Evolutionary conservation across 192 early-diverging fungal genomes (phyloP).

Genomic region (Oehlia diaphana): DNA sequence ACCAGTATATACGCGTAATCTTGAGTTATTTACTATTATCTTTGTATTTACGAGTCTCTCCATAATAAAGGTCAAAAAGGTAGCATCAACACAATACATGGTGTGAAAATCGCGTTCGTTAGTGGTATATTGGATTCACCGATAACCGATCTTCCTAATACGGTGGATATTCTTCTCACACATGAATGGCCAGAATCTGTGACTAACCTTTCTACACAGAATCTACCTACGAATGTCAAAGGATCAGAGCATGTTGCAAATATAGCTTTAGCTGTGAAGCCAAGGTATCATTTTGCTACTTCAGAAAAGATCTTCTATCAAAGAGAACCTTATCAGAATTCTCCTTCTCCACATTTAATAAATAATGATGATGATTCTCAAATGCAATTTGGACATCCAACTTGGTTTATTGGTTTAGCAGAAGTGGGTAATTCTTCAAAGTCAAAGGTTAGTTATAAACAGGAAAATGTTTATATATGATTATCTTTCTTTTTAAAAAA

Average conservation of each 20-base stretch:
- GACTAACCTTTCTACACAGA: neutral
- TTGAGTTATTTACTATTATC: neutral
- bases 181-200: constrained; percentile 72
- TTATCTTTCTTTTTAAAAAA: too few relatives aligned
- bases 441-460: constrained; percentile 49
- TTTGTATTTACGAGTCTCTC: neutral
- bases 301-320: constrained; percentile 74
- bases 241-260: constrained; percentile 43
- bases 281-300: constrained; percentile 88
- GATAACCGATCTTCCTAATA: constrained; percentile 31
- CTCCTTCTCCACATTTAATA: constrained; percentile 30
- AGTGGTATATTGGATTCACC: constrained; percentile 46
- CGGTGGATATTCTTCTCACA: constrained; percentile 80
- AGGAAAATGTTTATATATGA: neutral
- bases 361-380: constrained; percentile 18
- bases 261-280: constrained; percentile 56
- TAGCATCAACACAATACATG: constrained; percentile 57
- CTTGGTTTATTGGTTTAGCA: constrained; percentile 84
- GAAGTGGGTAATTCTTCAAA: constrained; percentile 66
- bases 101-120: constrained; percentile 62
- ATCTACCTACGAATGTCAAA: neutral
- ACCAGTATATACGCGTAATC: neutral
- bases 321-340: constrained; percentile 78
- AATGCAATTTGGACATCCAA: constrained; percentile 54
- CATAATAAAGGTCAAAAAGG: constrained; percentile 33